These are phyloP conservation scores for Hyphopichia khmerensis DNA, from an alignment of 1,139 yeast genomes.

Conservation along the genomic window DNA sequence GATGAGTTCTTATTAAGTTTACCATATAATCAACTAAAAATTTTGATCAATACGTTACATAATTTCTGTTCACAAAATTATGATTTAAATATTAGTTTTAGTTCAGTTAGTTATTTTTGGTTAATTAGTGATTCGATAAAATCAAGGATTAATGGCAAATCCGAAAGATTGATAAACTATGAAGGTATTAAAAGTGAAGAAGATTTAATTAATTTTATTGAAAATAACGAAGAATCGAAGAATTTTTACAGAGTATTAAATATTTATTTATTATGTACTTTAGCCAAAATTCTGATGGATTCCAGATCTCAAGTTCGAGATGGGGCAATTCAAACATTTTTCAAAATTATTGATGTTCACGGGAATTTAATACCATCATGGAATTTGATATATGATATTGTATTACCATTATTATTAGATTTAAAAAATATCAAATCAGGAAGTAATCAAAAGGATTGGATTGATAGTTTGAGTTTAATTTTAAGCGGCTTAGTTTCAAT, in stretches of 20 bases:
- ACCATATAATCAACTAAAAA: conserved; percentile 60
- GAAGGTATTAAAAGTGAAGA: conserved; percentile 13
- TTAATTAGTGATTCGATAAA: conserved; percentile 74
- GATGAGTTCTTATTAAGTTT: conserved; percentile 78
- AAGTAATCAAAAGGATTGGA: conserved; percentile 39
- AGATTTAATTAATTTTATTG: conserved; percentile 19
- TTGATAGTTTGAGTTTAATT: conserved; percentile 57
- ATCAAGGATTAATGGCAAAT: conserved; percentile 17
- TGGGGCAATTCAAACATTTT: conserved; percentile 86
- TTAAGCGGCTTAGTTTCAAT: conserved; percentile 59
- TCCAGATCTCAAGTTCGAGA: conserved; percentile 78
- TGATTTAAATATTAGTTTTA: conserved; percentile 84
- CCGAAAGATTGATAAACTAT: conserved; percentile 5
- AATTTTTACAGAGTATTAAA: conserved; percentile 45
- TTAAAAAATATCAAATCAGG: conserved; percentile 12
- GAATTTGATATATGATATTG: conserved; percentile 53
- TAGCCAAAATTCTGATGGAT: conserved; percentile 65
- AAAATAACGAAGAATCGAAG: conserved; percentile 15
- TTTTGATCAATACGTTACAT: conserved; percentile 67
- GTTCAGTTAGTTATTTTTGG: conserved; percentile 92
- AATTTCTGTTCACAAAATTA: conserved; percentile 67
- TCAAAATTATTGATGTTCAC: conserved; percentile 80
- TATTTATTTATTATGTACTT: conserved; percentile 59
- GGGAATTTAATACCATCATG: conserved; percentile 57
- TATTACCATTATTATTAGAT: conserved; percentile 36